Evolutionary conservation across 2,329 filamentous ascomycete species (phyloP).

Genomic region (Monilinia laxa): DNA sequence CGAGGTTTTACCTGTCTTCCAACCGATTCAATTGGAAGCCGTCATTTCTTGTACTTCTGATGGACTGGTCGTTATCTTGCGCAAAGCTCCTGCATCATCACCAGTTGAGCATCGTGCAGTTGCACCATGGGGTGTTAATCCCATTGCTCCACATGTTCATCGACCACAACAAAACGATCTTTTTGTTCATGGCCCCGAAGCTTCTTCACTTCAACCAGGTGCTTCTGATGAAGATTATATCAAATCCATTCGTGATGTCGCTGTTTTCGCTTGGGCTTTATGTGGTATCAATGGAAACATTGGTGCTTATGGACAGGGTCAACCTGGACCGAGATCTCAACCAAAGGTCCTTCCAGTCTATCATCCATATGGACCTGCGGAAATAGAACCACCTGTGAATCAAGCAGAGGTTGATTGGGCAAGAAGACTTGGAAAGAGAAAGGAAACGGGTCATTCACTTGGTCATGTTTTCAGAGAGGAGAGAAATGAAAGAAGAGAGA

Average conservation of each 20-base stretch:
- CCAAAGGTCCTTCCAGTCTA: constrained; percentile 61
- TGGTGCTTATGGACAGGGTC: constrained; percentile 61
- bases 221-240: constrained; percentile 62
- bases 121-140: constrained; percentile 77
- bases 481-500: constrained; percentile 25
- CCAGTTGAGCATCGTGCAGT: constrained; percentile 52
- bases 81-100: constrained; percentile 68
- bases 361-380: constrained; percentile 47
- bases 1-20: constrained; percentile 24
- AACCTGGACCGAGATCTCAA: constrained; percentile 61
- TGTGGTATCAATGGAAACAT: constrained; percentile 77
- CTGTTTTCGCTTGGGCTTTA: constrained; percentile 83
- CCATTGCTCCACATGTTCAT: constrained; percentile 50
- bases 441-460: constrained; percentile 19
- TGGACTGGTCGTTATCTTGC: constrained; percentile 77
- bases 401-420: constrained; percentile 36
- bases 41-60: constrained; percentile 92
- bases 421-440: constrained; percentile 5
- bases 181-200: constrained; percentile 45
- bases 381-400: constrained; percentile 42
- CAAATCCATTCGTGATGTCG: constrained; percentile 75
- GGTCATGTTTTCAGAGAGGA: constrained; percentile 19
- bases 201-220: constrained; percentile 47
- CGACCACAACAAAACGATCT: constrained; percentile 45
- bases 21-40: constrained; percentile 72